Conservation (phyloP, 768 basidiomycete genomes). For the Paxillus rubicundulus region DNA sequence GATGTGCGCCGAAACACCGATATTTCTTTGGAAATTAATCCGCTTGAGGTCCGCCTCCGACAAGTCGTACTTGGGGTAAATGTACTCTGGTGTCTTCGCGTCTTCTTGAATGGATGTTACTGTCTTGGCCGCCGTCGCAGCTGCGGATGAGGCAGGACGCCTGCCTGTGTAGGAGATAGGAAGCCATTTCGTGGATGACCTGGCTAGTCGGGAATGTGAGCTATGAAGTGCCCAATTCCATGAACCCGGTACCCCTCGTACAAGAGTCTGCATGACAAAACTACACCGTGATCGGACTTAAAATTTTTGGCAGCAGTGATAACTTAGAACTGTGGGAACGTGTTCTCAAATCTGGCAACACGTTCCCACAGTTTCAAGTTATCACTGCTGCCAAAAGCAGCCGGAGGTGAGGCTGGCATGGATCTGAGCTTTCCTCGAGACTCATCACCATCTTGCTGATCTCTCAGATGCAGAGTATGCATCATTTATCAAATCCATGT, state of each 20-base stretch:
- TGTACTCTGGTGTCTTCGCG: conserved; percentile 17
- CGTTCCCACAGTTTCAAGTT: no score
- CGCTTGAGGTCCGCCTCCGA: conserved; percentile 64
- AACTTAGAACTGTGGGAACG: conserved; percentile 2
- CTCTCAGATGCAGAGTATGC: no score
- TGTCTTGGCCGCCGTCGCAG: conserved; percentile 32
- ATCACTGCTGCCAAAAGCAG: no score
- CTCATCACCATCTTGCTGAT: no score
- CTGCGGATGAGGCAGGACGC: conserved; percentile 46
- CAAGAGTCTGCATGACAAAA: conserved; percentile 26
- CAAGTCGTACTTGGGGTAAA: conserved; percentile 43
- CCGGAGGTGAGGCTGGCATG: no score
- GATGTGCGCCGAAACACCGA: conserved; percentile 94
- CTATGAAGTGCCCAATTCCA: conserved; percentile 24
- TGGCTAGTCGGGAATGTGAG: conserved; percentile 10
- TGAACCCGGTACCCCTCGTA: conserved; percentile 23
- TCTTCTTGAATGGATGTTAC: background rate
- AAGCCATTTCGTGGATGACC: background rate
- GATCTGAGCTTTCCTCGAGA: no score
- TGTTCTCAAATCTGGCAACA: background rate
- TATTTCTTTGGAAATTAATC: conserved; percentile 82
- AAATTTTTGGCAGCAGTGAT: conserved; percentile 9
- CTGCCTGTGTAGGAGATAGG: conserved; percentile 10
- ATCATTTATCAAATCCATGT: no score
- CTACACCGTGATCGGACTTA: background rate